phyloP scores from a whole-genome alignment of 192 early-diverging fungal genomes.

The Cetraspora pellucida region DNA sequence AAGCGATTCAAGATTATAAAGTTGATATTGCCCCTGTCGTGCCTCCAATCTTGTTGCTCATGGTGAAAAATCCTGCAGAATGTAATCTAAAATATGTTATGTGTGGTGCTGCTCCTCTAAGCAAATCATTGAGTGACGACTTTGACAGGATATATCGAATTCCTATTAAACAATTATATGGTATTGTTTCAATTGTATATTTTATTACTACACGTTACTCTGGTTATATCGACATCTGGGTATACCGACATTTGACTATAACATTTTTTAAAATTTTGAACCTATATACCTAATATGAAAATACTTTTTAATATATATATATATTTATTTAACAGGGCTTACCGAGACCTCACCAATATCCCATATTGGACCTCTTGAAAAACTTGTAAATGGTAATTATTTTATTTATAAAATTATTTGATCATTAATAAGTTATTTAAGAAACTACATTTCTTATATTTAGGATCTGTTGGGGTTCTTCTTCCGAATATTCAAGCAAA shows the following conservation, averaged over 20 bases:
- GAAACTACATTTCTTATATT: background rate
- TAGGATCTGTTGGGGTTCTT: constrained; percentile 69
- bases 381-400: constrained; percentile 3
- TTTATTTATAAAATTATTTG: too few species aligned
- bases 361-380: constrained; percentile 39
- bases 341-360: constrained; percentile 69
- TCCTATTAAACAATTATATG: constrained; percentile 66
- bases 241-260: too few species aligned
- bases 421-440: too few species aligned
- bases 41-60: constrained; percentile 68
- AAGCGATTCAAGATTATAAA: constrained; percentile 56
- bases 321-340: too few species aligned
- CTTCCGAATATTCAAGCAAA: constrained; percentile 74
- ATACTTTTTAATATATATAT: too few species aligned
- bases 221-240: too few species aligned
- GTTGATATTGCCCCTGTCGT: constrained; percentile 48
- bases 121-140: constrained; percentile 38
- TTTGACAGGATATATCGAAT: constrained; percentile 42
- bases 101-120: constrained; percentile 72
- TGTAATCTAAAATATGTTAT: constrained; percentile 52
- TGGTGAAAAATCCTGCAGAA: constrained; percentile 66
- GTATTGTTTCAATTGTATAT: too few species aligned
- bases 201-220: too few species aligned
- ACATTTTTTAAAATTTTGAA: too few species aligned
- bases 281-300: too few species aligned